These are phyloP conservation scores for Neurospora sp. DNA, from an alignment of 495 filamentous ascomycete species.

Conservation along the genomic window DNA sequence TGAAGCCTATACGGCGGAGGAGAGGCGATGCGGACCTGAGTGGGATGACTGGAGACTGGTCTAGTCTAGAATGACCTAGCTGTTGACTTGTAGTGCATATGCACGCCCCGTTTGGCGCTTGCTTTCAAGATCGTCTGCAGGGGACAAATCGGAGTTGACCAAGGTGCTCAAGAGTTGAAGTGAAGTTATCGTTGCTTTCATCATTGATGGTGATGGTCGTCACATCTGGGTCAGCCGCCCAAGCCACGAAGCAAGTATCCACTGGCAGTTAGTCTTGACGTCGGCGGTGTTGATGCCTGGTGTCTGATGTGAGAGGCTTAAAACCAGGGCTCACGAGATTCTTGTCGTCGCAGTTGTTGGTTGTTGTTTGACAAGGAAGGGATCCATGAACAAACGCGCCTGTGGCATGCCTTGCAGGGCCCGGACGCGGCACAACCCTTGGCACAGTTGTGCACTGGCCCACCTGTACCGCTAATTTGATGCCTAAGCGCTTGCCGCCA, in stretches of 20 bases:
- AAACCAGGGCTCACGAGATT: not conserved
- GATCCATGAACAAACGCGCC: not conserved
- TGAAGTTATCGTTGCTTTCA: not conserved
- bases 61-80: not conserved
- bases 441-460: not conserved
- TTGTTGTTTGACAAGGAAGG: not conserved
- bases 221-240: not conserved
- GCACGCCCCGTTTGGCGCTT: not conserved
- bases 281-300: not conserved
- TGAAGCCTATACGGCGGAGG: not conserved
- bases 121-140: not conserved
- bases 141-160: not conserved
- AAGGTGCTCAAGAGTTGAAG: not conserved
- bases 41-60: not conserved
- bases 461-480: not conserved
- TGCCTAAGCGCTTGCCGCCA: not conserved
- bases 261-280: not conserved
- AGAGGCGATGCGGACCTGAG: not conserved
- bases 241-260: not conserved
- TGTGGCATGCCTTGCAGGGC: not conserved
- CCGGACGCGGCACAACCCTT: not conserved
- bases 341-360: not conserved
- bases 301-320: not conserved
- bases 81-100: not conserved
- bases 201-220: not conserved